These are phyloP conservation scores for Trichophyton schoenleinii DNA, from an alignment of 2,329 filamentous ascomycete genomes.

Conservation along the genomic window DNA sequence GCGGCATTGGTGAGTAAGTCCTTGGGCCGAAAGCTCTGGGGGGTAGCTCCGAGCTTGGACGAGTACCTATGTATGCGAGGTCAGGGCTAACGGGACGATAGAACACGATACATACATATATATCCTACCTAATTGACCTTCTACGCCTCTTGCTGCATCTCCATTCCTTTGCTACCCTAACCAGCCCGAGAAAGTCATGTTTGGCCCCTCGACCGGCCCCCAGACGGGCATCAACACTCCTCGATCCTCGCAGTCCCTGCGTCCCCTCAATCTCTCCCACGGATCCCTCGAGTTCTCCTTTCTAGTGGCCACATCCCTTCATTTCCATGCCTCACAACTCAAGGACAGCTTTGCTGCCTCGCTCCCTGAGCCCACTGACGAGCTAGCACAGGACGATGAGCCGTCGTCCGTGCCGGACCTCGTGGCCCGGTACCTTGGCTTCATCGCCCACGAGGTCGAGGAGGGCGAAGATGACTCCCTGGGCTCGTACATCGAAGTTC, in stretches of 20 bases:
- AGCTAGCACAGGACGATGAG: conserved; percentile 95
- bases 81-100: background rate
- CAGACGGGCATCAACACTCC: conserved; percentile 97
- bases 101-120: background rate
- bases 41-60: background rate
- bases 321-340: conserved; percentile 90
- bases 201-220: conserved; percentile 59
- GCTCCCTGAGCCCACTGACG: conserved; percentile 83
- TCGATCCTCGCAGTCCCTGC: conserved; percentile 81
- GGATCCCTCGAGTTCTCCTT: conserved; percentile 94
- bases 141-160: background rate
- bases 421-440: conserved; percentile 85
- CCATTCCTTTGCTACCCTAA: background rate
- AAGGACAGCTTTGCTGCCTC: conserved; percentile 80
- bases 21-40: background rate
- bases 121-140: background rate
- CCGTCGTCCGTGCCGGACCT: conserved; percentile 91
- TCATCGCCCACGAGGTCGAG: conserved; percentile 76
- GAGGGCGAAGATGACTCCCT: conserved; percentile 82
- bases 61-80: background rate
- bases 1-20: conserved; percentile 6
- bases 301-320: conserved; percentile 83
- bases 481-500: conserved; percentile 80
- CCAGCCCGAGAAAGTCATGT: conserved; percentile 44
- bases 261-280: conserved; percentile 80